Percentiles rank a stretch among this genome's conserved stretches.
Conservation (phyloP, 192 early-diverging fungal genomes). For the Coemansia umbellata region DNA sequence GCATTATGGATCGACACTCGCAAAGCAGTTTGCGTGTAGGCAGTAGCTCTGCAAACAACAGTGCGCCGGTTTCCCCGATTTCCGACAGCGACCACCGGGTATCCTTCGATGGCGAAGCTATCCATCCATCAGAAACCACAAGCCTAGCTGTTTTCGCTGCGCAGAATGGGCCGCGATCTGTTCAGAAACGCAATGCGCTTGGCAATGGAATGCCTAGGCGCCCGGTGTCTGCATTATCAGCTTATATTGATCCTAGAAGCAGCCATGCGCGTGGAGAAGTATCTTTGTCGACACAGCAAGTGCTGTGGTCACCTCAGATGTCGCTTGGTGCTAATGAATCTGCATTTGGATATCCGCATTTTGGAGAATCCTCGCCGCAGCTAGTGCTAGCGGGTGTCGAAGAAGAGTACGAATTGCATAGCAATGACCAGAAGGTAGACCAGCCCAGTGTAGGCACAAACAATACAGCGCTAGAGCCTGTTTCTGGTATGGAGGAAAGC, state of each 20-base stretch:
- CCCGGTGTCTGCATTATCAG: constrained; percentile 10
- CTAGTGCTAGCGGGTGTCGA: constrained; percentile 14
- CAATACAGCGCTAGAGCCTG: too few species aligned
- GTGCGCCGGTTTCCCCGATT: constrained; percentile 25
- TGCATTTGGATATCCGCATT: constrained; percentile 12
- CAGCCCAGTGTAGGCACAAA: background rate
- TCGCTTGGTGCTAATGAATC: constrained; percentile 14
- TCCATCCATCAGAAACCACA: constrained; percentile 13
- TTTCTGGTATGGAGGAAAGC: too few species aligned
- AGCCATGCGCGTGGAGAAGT: constrained; percentile 31
- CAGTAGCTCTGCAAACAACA: constrained; percentile 5
- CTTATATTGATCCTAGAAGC: constrained; percentile 14
- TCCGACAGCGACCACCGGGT: constrained; percentile 21
- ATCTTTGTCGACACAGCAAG: constrained; percentile 38
- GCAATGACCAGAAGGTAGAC: background rate
- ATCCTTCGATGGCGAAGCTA: constrained; percentile 42
- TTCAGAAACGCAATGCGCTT: constrained; percentile 5
- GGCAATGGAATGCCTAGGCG: constrained; percentile 16
- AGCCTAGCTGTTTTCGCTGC: constrained; percentile 27
- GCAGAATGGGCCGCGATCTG: constrained; percentile 5
- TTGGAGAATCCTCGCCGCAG: background rate
- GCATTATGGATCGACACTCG: constrained; percentile 18
- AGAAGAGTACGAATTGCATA: constrained; percentile 7
- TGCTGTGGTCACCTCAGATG: constrained; percentile 48
- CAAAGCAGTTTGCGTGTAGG: constrained; percentile 18